Evolutionary conservation across 495 filamentous ascomycete species (phyloP).

Genomic region (Rhypophila decipiens): DNA sequence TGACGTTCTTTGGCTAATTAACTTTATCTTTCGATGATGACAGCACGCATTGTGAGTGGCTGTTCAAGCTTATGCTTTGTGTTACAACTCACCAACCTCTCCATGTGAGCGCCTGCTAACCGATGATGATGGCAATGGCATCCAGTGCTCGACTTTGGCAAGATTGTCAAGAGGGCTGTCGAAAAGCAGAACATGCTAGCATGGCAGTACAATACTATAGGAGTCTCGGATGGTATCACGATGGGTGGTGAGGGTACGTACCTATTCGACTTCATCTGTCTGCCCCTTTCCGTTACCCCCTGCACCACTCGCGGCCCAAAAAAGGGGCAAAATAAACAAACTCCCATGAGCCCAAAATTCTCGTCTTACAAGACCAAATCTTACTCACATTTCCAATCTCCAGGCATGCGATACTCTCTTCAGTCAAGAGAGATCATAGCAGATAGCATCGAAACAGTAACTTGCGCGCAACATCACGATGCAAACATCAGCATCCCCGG

Average conservation of each 20-base stretch:
- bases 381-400: slow-evolving; percentile 12
- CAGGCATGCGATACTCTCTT: slow-evolving; percentile 95
- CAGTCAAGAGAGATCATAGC: slow-evolving; percentile 93
- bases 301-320: not conserved
- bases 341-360: not conserved
- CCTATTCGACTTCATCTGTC: too few relatives aligned
- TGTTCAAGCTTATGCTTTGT: too few relatives aligned
- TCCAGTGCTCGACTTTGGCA: slow-evolving; percentile 83
- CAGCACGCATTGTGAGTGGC: slow-evolving; percentile 41
- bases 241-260: slow-evolving; percentile 86
- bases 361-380: too few relatives aligned
- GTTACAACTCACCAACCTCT: too few relatives aligned
- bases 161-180: slow-evolving; percentile 80
- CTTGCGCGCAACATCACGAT: slow-evolving; percentile 82
- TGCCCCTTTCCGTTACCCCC: not conserved
- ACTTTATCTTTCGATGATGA: too few relatives aligned
- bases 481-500: slow-evolving; percentile 93
- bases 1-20: slow-evolving; percentile 2
- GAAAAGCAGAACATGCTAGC: slow-evolving; percentile 80
- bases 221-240: slow-evolving; percentile 88
- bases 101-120: too few relatives aligned
- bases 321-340: not conserved
- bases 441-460: slow-evolving; percentile 89
- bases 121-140: too few relatives aligned
- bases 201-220: slow-evolving; percentile 92